A percentile compares a stretch with the other conserved stretches of the same genome.
phyloP scores from a whole-genome alignment of 2,329 filamentous ascomycete species.

The Botrytis porri region DNA sequence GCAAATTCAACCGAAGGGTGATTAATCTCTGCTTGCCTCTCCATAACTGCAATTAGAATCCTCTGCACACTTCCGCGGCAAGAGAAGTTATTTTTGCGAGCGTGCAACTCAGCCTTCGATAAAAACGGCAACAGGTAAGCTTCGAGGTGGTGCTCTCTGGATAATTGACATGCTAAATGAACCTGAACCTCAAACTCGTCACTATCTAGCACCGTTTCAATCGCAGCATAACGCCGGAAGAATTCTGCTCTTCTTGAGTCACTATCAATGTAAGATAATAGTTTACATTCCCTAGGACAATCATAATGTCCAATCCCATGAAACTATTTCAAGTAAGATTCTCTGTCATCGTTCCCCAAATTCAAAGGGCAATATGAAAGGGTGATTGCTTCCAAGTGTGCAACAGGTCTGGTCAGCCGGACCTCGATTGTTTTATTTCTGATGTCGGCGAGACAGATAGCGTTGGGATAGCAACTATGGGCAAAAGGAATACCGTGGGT shows the following conservation, averaged over 20 bases:
- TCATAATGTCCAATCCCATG: not conserved
- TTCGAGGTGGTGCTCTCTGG: not conserved
- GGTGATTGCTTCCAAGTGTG: not conserved
- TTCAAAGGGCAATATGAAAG: not conserved
- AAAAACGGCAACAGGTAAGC: not conserved
- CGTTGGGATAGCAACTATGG: not conserved
- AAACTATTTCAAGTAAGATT: not conserved
- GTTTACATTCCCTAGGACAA: not conserved
- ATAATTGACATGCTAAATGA: not conserved
- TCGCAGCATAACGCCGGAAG: not conserved
- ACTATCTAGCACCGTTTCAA: accelerated
- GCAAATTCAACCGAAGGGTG: not conserved
- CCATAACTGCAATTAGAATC: not conserved
- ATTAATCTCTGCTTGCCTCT: not conserved
- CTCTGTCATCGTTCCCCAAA: no score
- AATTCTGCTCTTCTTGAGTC: not conserved
- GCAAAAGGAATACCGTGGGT: not conserved
- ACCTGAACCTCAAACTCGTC: accelerated
- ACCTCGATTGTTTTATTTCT: not conserved
- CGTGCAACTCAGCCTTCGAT: not conserved
- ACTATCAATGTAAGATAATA: accelerated
- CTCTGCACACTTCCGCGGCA: not conserved
- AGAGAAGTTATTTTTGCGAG: not conserved
- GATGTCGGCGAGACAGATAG: not conserved
- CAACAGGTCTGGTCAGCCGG: not conserved